Conservation (phyloP, 495 filamentous ascomycete species). For the Tuber umbilicatum region DNA sequence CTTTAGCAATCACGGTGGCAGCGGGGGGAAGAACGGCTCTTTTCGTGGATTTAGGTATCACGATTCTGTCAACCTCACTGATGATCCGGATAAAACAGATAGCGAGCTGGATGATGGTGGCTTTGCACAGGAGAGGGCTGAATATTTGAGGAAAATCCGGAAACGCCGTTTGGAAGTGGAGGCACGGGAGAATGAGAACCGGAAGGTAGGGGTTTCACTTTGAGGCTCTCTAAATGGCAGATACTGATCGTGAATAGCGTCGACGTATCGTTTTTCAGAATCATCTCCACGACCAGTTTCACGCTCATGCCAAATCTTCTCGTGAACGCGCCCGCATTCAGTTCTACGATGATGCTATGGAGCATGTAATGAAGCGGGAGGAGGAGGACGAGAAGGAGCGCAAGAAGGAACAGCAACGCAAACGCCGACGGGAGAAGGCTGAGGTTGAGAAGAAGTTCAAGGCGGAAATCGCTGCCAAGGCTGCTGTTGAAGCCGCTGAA, state of each 20-base stretch:
- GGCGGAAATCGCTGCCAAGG: slow-evolving; percentile 66
- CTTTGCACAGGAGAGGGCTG: slow-evolving; percentile 29
- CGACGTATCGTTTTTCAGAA: slow-evolving; percentile 50
- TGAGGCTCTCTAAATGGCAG: slow-evolving; percentile 16
- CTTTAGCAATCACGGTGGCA: slow-evolving; percentile 17
- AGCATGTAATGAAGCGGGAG: slow-evolving; percentile 82
- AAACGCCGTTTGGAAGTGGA: slow-evolving; percentile 61
- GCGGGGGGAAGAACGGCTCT: slow-evolving; percentile 34
- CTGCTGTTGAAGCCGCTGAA: slow-evolving; percentile 70
- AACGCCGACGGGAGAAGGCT: slow-evolving; percentile 92
- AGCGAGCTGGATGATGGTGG: slow-evolving; percentile 39
- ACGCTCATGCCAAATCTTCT: slow-evolving; percentile 50
- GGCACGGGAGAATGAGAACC: slow-evolving; percentile 52
- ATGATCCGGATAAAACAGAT: slow-evolving; percentile 40
- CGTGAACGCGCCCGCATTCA: slow-evolving; percentile 51
- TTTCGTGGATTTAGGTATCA: slow-evolving; percentile 42
- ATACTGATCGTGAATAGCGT: slow-evolving; percentile 43
- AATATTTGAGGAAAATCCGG: slow-evolving; percentile 34
- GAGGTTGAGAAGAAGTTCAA: slow-evolving; percentile 80
- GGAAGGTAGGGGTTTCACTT: slow-evolving; percentile 49
- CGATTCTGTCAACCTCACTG: slow-evolving; percentile 41
- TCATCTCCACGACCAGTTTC: slow-evolving; percentile 51
- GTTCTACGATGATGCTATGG: slow-evolving; percentile 63
- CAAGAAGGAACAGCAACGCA: slow-evolving; percentile 99
- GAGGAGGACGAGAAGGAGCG: slow-evolving; percentile 94